These are phyloP conservation scores for Oryza meyeriana DNA, from an alignment of 176 grass and related monocot genomes.

Conservation along the genomic window DNA sequence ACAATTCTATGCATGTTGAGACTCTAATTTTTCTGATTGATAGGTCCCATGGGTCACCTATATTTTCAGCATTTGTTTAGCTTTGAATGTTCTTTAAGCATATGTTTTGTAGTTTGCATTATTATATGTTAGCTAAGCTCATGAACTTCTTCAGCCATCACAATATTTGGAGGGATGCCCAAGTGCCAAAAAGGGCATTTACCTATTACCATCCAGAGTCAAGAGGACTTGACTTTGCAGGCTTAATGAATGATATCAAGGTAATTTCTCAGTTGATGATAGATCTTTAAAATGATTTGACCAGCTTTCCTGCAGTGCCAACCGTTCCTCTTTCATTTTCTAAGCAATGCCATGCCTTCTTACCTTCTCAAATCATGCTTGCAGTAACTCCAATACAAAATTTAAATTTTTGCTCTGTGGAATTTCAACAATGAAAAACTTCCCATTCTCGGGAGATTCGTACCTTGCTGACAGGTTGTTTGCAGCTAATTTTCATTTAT, in stretches of 20 bases:
- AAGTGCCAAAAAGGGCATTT: constrained; percentile 70
- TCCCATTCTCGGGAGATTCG: not conserved
- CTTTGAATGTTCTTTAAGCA: constrained; percentile 1
- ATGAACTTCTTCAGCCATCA: constrained; percentile 23
- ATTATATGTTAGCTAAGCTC: not conserved
- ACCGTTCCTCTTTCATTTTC: no score
- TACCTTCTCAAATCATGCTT: not conserved
- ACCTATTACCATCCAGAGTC: constrained; percentile 84
- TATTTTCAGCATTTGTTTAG: not conserved
- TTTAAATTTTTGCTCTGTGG: not conserved
- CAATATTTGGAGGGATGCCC: constrained; percentile 89
- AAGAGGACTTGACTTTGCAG: constrained; percentile 81
- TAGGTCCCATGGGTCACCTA: not conserved
- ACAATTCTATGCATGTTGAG: not conserved
- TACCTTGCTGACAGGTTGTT: not conserved
- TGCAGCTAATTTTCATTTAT: constrained; percentile 2
- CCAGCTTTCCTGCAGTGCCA: not conserved
- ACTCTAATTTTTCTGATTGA: not conserved
- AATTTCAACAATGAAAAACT: constrained; percentile 1
- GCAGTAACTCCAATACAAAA: not conserved
- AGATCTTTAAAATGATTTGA: not conserved
- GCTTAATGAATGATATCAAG: constrained; percentile 91
- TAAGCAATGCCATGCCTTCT: not conserved
- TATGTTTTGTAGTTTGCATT: not conserved
- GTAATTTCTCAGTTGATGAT: constrained; percentile 15